Evolutionary conservation across 371 early-diverging fungal species (phyloP).

Genomic region (Lichtheimia ramosa): DNA sequence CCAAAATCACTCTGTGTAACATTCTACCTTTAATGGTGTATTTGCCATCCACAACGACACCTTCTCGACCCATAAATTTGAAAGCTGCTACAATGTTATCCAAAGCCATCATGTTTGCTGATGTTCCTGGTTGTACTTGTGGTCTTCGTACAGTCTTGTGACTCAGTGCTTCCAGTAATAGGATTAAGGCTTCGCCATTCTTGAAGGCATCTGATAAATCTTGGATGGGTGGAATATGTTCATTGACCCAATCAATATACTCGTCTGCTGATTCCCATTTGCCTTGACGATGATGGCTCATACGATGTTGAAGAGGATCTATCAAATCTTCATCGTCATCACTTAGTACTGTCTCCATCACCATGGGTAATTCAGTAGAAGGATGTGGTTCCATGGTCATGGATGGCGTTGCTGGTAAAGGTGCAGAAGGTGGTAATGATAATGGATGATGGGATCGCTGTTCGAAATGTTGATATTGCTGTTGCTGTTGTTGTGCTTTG

Average conservation of each 20-base stretch:
- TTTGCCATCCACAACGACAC: constrained; percentile 45
- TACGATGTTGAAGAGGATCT: constrained; percentile 30
- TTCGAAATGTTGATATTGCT: background rate
- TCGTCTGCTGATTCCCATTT: constrained; percentile 24
- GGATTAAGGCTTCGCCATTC: constrained; percentile 53
- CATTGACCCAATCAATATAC: constrained; percentile 58
- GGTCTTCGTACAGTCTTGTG: constrained; percentile 44
- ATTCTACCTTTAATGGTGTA: constrained; percentile 50
- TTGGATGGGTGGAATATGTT: constrained; percentile 28
- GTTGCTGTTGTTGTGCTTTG: constrained; percentile 3
- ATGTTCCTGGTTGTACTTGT: constrained; percentile 20
- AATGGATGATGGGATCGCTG: constrained; percentile 1
- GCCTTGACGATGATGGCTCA: constrained; percentile 5
- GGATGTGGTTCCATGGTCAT: constrained; percentile 1
- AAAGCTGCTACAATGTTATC: constrained; percentile 56
- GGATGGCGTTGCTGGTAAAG: constrained; percentile 2
- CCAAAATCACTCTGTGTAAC: background rate
- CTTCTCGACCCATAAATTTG: constrained; percentile 59
- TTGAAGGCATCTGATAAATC: constrained; percentile 48
- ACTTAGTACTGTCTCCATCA: constrained; percentile 1
- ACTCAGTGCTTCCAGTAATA: constrained; percentile 54
- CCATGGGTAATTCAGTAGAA: background rate
- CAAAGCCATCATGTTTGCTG: constrained; percentile 39
- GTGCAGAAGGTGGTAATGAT: constrained; percentile 4
- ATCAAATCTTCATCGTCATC: constrained; percentile 26